phyloP scores from a whole-genome alignment of 192 early-diverging fungal genomes.

The Coemansia sp. region DNA sequence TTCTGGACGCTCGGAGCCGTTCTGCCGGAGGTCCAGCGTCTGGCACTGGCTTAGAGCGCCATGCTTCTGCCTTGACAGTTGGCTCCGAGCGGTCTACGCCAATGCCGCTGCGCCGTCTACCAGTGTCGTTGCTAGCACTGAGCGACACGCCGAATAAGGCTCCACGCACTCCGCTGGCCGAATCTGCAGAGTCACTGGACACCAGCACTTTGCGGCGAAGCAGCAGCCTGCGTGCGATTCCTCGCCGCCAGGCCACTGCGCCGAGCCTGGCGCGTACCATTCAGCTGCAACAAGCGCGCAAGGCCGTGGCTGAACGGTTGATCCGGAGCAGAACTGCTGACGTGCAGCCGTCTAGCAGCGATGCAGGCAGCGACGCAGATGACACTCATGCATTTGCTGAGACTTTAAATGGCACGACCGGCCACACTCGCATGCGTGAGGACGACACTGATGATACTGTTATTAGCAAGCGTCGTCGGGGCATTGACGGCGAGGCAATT shows the following conservation, averaged over 20 bases:
- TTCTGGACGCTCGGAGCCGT: conserved; percentile 37
- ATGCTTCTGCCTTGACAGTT: neutral
- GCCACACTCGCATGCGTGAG: conserved; percentile 29
- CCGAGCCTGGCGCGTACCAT: conserved; percentile 53
- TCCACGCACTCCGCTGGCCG: conserved; percentile 18
- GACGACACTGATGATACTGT: conserved; percentile 16
- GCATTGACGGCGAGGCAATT: conserved; percentile 19
- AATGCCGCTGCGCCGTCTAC: conserved; percentile 44
- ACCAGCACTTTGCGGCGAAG: conserved; percentile 34
- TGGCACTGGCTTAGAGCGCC: neutral
- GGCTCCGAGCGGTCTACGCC: conserved; percentile 13
- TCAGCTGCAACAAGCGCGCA: conserved; percentile 54
- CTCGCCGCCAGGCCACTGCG: conserved; percentile 27
- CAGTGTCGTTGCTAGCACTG: conserved; percentile 40
- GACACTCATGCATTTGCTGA: neutral
- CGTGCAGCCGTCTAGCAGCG: neutral
- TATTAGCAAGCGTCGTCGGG: conserved; percentile 32
- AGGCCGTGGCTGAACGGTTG: conserved; percentile 46
- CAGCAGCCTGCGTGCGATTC: conserved; percentile 18
- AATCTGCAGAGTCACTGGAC: conserved; percentile 11
- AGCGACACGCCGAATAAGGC: conserved; percentile 28
- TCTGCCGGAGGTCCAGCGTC: conserved; percentile 1
- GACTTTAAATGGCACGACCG: neutral
- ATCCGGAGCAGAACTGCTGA: conserved; percentile 12
- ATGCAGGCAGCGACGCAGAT: conserved; percentile 7